phyloP scores from a whole-genome alignment of 2,329 filamentous ascomycete genomes.

The Beauveria scarabaeidicola region DNA sequence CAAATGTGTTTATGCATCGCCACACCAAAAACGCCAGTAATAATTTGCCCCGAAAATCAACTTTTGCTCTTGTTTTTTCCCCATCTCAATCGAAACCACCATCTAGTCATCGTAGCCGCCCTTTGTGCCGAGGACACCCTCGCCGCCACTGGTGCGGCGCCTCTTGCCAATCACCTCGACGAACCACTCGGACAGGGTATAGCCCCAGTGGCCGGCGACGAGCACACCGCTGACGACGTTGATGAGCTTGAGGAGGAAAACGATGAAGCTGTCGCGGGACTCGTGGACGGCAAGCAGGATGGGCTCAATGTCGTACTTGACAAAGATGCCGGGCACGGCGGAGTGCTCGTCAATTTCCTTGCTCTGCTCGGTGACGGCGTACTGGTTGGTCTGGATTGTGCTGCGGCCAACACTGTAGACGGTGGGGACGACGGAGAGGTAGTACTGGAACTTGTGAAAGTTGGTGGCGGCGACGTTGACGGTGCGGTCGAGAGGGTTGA shows the following conservation, averaged over 20 bases:
- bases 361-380: slow-evolving; percentile 88
- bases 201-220: slow-evolving; percentile 90
- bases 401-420: slow-evolving; percentile 66
- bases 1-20: not conserved
- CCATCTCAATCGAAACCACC: not conserved
- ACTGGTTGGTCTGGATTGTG: slow-evolving; percentile 89
- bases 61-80: not conserved
- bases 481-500: slow-evolving; percentile 90
- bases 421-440: slow-evolving; percentile 88
- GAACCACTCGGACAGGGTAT: slow-evolving; percentile 73
- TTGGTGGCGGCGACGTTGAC: slow-evolving; percentile 64
- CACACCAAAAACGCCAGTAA: not conserved
- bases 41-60: not conserved
- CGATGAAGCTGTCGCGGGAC: slow-evolving; percentile 64
- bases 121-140: slow-evolving; percentile 45
- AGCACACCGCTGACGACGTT: slow-evolving; percentile 88
- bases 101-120: slow-evolving; percentile 21
- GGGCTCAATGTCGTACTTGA: slow-evolving; percentile 98
- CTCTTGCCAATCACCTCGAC: slow-evolving; percentile 45
- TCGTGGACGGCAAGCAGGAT: slow-evolving; percentile 82
- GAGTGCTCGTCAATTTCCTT: slow-evolving; percentile 56
- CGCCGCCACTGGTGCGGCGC: slow-evolving; percentile 34
- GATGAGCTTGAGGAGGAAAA: slow-evolving; percentile 71
- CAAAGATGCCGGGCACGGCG: slow-evolving; percentile 79
- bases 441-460: slow-evolving; percentile 98